Percentiles rank a stretch among this genome's conserved stretches.
Conservation (phyloP, 345 rosid species). For the Dipteronia sinensis region DNA sequence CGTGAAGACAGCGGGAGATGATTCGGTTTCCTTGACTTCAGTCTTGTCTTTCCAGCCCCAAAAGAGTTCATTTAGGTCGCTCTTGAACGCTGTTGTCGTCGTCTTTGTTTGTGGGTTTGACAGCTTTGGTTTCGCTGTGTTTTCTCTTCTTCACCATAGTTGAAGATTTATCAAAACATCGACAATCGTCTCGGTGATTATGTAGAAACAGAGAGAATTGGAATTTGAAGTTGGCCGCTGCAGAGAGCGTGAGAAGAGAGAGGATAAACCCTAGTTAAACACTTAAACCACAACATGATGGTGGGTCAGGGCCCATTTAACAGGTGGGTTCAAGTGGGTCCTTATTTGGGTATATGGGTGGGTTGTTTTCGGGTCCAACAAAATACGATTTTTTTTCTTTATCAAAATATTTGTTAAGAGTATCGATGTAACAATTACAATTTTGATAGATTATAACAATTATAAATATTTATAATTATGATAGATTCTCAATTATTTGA, state of each 20-base stretch:
- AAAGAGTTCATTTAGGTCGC: slow-evolving; percentile 73
- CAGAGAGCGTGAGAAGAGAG: background rate
- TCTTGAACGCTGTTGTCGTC: slow-evolving; percentile 50
- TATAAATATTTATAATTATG: too few relatives aligned
- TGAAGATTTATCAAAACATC: background rate
- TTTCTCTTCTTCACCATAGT: slow-evolving; percentile 84
- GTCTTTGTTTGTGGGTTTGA: slow-evolving; percentile 45
- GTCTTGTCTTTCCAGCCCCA: slow-evolving; percentile 85
- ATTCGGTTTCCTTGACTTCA: slow-evolving; percentile 33
- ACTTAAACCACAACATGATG: background rate
- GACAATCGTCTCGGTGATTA: too few relatives aligned
- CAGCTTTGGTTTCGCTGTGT: slow-evolving; percentile 54
- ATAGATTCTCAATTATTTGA: too few relatives aligned
- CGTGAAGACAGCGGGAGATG: slow-evolving; percentile 49
- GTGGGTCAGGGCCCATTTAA: background rate
- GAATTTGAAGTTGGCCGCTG: background rate
- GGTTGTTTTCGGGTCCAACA: background rate
- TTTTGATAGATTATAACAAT: too few relatives aligned
- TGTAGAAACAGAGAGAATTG: background rate
- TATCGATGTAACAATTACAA: too few relatives aligned
- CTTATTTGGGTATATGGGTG: background rate
- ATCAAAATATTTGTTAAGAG: too few relatives aligned
- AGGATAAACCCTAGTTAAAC: slow-evolving; percentile 12
- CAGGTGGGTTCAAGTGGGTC: background rate
- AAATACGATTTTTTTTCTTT: too few relatives aligned